Conservation (phyloP, 139 green algal genomes). For the Micractinium conductrix region DNA sequence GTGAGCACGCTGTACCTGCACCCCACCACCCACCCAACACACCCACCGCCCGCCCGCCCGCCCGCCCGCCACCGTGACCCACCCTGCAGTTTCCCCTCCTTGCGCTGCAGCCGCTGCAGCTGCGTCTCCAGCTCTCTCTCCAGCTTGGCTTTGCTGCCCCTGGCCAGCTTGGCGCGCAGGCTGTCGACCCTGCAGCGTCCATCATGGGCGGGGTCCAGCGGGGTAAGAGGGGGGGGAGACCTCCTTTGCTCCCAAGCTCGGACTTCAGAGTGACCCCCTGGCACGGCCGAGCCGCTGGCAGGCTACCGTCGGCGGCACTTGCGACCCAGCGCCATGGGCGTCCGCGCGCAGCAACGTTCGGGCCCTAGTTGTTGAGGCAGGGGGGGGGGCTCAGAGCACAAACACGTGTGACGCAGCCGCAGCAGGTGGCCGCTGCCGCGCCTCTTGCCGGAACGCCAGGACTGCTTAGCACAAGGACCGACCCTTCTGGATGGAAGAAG, state of each 20-base stretch:
- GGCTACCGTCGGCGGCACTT: background rate
- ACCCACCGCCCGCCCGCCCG: too few relatives aligned
- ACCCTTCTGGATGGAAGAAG: too few relatives aligned
- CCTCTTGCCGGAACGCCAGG: too few relatives aligned
- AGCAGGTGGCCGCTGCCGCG: too few relatives aligned
- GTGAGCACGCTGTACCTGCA: too few relatives aligned
- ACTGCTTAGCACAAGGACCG: too few relatives aligned
- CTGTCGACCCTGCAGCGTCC: background rate
- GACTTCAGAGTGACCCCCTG: background rate
- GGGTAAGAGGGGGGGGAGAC: background rate
- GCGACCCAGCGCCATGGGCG: background rate
- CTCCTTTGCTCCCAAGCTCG: background rate
- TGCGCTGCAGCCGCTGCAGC: conserved; percentile 65
- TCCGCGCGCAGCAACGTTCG: too few relatives aligned
- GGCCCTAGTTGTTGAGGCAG: too few relatives aligned
- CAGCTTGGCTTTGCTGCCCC: conserved; percentile 58
- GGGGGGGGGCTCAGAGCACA: too few relatives aligned
- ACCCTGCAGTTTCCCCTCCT: conserved; percentile 73
- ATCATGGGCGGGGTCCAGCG: background rate
- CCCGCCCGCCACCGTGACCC: background rate
- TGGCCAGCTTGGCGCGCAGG: conserved; percentile 13
- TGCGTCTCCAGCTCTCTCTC: background rate
- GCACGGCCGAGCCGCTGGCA: background rate
- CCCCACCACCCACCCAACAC: too few relatives aligned
- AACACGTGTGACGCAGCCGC: too few relatives aligned